Base-by-base conservation (phyloP, 73 alveolate species). In the Paramecium sexaurelia region DNA sequence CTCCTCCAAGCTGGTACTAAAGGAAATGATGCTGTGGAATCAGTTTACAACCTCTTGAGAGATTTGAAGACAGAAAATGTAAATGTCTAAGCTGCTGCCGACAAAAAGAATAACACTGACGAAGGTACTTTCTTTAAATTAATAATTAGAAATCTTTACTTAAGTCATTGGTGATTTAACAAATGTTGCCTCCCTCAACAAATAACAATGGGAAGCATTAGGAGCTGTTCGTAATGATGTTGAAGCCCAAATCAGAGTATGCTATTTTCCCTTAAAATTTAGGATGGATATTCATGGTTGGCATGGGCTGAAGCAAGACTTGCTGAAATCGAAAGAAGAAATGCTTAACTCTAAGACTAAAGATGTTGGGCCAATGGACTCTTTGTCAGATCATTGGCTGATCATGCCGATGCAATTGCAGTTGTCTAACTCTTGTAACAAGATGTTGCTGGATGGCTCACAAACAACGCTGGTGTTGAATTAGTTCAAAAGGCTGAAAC, bases 1-100 rank as follows among this genome's bases (percentile, higher is more conserved):
- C 87, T 73, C 41, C 33, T 73, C 22, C 45, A 73, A 37, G 66
- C 87, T 4, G 87, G 87, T 73, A 73, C 87, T 29, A 32, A 22
- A 73, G 55, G 66, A 73, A 73, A 73, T 73, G 87, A 73, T 73
- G 87, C 87, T 32, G 87, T 73, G 32, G 87, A 73, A 37, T 73
- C 87, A 32, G 87, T 73, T 35, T 73, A 73, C 87, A 73, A 73
- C 45, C 57, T 73, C 33, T 37, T 73, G 36, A 73, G 87, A 73
- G 87, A 73, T 73, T 37, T 73, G 33, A 73, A 73, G 87, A 73
- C 87, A 32, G 87, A 73, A 41, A 73, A 73, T 73, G 87, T 73
- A n/a, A 73, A 73, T 73, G 87, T 73, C 45, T 73, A 73, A 41
- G 87, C 87, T 29, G 87, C 87, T 35, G 87, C 87, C 33, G 87